phyloP scores from a whole-genome alignment of 352 stramenopile genomes.

The Phytophthora idaei region DNA sequence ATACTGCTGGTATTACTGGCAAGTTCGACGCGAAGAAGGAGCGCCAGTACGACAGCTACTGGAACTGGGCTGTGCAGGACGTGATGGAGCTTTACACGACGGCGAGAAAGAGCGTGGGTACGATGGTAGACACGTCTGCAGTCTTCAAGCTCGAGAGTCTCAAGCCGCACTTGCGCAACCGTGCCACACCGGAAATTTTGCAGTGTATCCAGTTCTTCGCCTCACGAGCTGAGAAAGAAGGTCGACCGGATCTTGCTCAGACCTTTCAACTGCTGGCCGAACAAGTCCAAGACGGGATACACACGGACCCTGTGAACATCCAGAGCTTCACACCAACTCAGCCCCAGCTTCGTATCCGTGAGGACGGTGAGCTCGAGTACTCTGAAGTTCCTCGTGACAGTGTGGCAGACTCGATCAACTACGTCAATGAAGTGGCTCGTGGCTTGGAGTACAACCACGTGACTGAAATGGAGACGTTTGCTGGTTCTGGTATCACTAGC shows the following conservation, averaged over 20 bases:
- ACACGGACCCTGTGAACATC: conserved; percentile 63
- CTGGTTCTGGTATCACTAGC: conserved; percentile 26
- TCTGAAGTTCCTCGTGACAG: conserved; percentile 55
- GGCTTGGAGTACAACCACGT: conserved; percentile 3
- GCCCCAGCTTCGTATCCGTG: conserved; percentile 60
- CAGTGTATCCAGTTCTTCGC: conserved; percentile 59
- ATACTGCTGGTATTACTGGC: conserved; percentile 53
- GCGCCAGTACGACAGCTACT: conserved; percentile 79
- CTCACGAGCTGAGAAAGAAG: conserved; percentile 47
- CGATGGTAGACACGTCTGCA: conserved; percentile 35
- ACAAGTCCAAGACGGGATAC: conserved; percentile 59
- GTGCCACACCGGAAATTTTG: conserved; percentile 68
- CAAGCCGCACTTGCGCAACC: conserved; percentile 73
- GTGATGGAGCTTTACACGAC: conserved; percentile 64
- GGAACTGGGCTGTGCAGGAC: conserved; percentile 84
- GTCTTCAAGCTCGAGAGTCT: conserved; percentile 56
- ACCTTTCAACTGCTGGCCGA: conserved; percentile 65
- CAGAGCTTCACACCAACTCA: conserved; percentile 58
- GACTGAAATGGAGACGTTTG: neutral
- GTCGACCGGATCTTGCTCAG: conserved; percentile 52
- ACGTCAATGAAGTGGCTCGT: conserved; percentile 5
- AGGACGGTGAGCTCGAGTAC: conserved; percentile 62
- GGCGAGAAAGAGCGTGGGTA: conserved; percentile 50
- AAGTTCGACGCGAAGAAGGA: conserved; percentile 80
- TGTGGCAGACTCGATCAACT: conserved; percentile 44